These are phyloP conservation scores for Peronospora farinosa DNA, from an alignment of 352 stramenopile species.

Conservation along the genomic window DNA sequence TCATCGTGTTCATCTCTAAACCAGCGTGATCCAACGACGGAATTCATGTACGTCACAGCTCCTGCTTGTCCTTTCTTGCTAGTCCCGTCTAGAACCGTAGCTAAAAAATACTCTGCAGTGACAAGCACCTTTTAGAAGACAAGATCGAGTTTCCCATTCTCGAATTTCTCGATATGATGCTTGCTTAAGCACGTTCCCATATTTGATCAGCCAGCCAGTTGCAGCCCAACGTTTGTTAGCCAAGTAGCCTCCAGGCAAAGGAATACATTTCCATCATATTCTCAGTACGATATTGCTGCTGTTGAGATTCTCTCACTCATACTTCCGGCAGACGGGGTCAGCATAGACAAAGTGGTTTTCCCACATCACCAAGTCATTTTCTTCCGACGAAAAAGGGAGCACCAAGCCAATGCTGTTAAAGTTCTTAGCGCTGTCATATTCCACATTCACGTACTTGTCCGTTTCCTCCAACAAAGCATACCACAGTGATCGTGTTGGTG, in stretches of 20 bases:
- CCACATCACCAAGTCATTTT: constrained; percentile 82
- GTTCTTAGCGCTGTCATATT: constrained; percentile 82
- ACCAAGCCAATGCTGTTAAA: constrained; percentile 81
- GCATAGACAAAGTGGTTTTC: constrained; percentile 74
- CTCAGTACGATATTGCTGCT: background rate
- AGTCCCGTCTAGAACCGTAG: background rate
- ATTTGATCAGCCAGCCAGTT: background rate
- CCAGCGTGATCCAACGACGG: constrained; percentile 10
- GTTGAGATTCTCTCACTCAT: constrained; percentile 35
- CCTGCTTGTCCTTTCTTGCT: background rate
- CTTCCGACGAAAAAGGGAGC: constrained; percentile 72
- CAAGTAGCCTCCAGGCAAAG: background rate
- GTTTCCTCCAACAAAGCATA: constrained; percentile 48
- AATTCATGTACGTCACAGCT: constrained; percentile 29
- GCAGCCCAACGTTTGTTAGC: background rate
- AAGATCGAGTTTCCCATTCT: constrained; percentile 44
- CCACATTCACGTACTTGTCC: constrained; percentile 71
- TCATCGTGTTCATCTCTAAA: constrained; percentile 10
- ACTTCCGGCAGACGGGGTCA: constrained; percentile 83
- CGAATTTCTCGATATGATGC: constrained; percentile 63
- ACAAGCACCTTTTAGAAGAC: constrained; percentile 43
- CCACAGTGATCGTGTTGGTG: constrained; percentile 70
- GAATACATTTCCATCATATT: constrained; percentile 1
- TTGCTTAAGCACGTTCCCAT: constrained; percentile 26
- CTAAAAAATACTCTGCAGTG: constrained; percentile 21